Evolutionary conservation across 2,329 filamentous ascomycete genomes (phyloP).

Genomic region (Exophiala oligosperma): DNA sequence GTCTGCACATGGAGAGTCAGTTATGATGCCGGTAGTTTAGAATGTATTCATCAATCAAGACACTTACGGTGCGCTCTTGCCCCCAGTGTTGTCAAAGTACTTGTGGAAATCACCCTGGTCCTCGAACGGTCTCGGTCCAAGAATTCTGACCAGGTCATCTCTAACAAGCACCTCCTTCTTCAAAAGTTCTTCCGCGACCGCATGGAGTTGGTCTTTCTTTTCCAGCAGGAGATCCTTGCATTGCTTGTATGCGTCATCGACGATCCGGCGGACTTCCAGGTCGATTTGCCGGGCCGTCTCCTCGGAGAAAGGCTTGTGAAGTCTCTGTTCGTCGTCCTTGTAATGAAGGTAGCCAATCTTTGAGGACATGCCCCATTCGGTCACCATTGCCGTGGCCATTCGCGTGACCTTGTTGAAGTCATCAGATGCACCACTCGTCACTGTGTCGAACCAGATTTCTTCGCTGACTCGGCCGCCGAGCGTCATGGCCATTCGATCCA

Average conservation of each 20-base stretch:
- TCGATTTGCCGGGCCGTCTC: slow-evolving; percentile 91
- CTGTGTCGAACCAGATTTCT: slow-evolving; percentile 94
- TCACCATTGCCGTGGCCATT: slow-evolving; percentile 97
- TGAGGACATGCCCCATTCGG: slow-evolving; percentile 97
- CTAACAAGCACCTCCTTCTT: slow-evolving; percentile 86
- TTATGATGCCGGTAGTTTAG: no score
- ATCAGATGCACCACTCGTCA: slow-evolving; percentile 91
- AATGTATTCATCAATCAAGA: background rate
- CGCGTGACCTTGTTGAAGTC: slow-evolving; percentile 98
- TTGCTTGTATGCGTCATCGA: slow-evolving; percentile 88
- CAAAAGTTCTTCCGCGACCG: slow-evolving; percentile 90
- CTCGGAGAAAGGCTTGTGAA: slow-evolving; percentile 96
- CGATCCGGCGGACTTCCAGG: slow-evolving; percentile 82
- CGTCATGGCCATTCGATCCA: slow-evolving; percentile 99
- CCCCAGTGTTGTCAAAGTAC: slow-evolving; percentile 70
- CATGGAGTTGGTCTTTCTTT: slow-evolving; percentile 84
- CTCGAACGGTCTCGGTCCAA: slow-evolving; percentile 81
- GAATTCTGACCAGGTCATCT: slow-evolving; percentile 77
- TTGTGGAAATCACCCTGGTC: slow-evolving; percentile 89
- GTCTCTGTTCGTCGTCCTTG: slow-evolving; percentile 74
- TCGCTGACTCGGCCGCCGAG: slow-evolving; percentile 93
- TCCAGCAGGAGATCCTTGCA: slow-evolving; percentile 79
- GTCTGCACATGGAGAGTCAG: slow-evolving; percentile 14
- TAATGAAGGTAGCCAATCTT: slow-evolving; percentile 94
- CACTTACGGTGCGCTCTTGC: slow-evolving; percentile 55